Percentiles rank a stretch among this genome's conserved stretches.
Conservation (phyloP, 257 asterid species). For the Scutellaria barbata region DNA sequence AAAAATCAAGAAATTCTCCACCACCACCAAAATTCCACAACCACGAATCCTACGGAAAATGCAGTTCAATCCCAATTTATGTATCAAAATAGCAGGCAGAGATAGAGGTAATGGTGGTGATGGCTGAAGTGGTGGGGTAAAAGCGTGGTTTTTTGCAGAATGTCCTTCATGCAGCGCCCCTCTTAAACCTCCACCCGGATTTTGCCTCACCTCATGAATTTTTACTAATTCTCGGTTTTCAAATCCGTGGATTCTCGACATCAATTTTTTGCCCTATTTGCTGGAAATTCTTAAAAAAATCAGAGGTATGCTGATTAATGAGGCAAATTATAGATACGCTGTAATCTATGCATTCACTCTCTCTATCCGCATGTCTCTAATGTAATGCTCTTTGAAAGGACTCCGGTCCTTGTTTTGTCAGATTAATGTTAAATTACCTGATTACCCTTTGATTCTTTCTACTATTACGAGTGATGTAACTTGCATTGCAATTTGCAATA, state of each 20-base stretch:
- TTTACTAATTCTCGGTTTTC: conserved; percentile 16
- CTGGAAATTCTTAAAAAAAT: neutral
- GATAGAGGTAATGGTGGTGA: conserved; percentile 28
- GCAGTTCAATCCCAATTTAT: neutral
- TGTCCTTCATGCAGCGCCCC: conserved; percentile 39
- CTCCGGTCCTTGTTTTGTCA: neutral
- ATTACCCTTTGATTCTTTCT: neutral
- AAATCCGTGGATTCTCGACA: conserved; percentile 35
- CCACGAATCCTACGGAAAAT: conserved; percentile 15
- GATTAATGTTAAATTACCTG: neutral
- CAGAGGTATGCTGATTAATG: neutral
- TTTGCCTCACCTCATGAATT: conserved; percentile 30
- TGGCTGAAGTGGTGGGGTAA: conserved; percentile 25
- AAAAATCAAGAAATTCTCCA: neutral
- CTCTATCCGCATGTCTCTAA: conserved; percentile 4
- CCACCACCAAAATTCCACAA: neutral
- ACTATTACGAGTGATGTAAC: too few relatives aligned
- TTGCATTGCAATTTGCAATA: too few relatives aligned
- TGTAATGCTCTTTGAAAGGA: neutral
- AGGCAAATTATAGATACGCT: conserved; percentile 3
- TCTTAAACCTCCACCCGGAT: conserved; percentile 33
- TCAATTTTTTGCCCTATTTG: conserved; percentile 2
- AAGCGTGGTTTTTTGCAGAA: conserved; percentile 27
- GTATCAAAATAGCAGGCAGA: conserved; percentile 8
- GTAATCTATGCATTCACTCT: conserved; percentile 17